These are phyloP conservation scores for Thraustochytrium striatum DNA, from an alignment of 352 stramenopile genomes.

Conservation along the genomic window DNA sequence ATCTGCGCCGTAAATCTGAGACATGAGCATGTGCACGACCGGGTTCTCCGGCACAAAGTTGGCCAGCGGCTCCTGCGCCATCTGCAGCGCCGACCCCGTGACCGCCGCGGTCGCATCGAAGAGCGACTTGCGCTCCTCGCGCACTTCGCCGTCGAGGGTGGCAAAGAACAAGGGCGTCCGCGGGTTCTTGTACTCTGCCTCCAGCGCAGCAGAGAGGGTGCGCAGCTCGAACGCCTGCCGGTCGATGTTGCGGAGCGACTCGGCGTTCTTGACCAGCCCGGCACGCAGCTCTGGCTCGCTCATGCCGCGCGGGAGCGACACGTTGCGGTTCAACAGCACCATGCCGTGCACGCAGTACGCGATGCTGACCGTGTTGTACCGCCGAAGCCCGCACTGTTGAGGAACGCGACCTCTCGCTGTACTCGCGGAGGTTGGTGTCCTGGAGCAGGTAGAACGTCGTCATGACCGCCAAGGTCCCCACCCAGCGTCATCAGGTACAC, in stretches of 20 bases:
- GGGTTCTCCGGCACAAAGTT: conserved; percentile 20
- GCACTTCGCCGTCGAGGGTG: too few relatives aligned
- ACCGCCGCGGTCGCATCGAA: conserved; percentile 33
- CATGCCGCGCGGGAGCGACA: neutral
- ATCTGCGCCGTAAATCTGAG: neutral
- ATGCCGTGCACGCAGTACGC: conserved; percentile 25
- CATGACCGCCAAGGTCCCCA: conserved; percentile 8
- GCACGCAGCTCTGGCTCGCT: neutral
- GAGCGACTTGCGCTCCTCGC: neutral
- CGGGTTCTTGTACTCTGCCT: neutral
- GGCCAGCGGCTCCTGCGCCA: neutral
- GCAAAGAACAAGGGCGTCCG: neutral
- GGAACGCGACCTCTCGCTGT: conserved; percentile 23
- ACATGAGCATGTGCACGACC: conserved; percentile 20
- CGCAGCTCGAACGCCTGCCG: neutral
- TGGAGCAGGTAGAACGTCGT: conserved; percentile 18
- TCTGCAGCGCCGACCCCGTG: neutral
- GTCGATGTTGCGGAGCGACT: neutral
- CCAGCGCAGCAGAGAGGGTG: neutral
- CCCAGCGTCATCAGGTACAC: neutral
- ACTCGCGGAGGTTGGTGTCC: neutral
- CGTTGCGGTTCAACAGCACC: neutral
- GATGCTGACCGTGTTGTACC: conserved; percentile 6
- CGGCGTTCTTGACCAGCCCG: neutral
- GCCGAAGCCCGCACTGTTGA: conserved; percentile 12